Evolutionary conservation across 177 flowering plant genomes (phyloP), one percentile per base, ranked within the genome.

Genomic region (Vitis hybrid): DNA sequence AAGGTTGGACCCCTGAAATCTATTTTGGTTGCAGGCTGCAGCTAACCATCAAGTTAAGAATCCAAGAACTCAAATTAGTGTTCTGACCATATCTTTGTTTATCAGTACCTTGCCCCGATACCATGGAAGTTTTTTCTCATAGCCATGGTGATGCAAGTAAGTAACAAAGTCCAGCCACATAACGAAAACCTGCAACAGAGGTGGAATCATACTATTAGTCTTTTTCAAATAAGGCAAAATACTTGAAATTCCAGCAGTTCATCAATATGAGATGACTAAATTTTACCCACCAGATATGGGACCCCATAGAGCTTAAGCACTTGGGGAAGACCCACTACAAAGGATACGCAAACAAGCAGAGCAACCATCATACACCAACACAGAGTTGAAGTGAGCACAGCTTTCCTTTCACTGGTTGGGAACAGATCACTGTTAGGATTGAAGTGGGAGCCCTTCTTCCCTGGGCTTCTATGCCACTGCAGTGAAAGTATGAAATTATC

Each of bases 51-150:
- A 26, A 26, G 29, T 26, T 26, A 26, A 26, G 29, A 26, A 26
- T 26, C 29, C 29, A 26, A 26, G 29, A 26, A 26, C 29, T 26
- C 29, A 26, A 26, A 26, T 26, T 26, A 26, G 29, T 26, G 29
- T 26, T 26, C 5, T 26, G 29, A 3, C 29, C 29, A 26, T 26
- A 26, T 26, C 8, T 39, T 39, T 39, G 45, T 39, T 39, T 48
- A 10, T n/a, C 3, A 59, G 22, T 81, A 86, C 90, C 92, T 87
- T 84, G 60, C 90, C 85, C 10, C 89, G 64, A 26, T 89, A 87
- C 90, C 93, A 89, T 15, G 90, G 93, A 64, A 89, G 89, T 65
- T 84, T 87, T 5, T 84, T 66, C 56, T 85, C 87, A 31, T 85
- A 82, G 53, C 87, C 90, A 70, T 87, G 90, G 70, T 87, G 90